Evolutionary conservation across 208 protist species (phyloP), one percentile per base, ranked within the genome.

Genomic region (Wallacemonas sp.): DNA sequence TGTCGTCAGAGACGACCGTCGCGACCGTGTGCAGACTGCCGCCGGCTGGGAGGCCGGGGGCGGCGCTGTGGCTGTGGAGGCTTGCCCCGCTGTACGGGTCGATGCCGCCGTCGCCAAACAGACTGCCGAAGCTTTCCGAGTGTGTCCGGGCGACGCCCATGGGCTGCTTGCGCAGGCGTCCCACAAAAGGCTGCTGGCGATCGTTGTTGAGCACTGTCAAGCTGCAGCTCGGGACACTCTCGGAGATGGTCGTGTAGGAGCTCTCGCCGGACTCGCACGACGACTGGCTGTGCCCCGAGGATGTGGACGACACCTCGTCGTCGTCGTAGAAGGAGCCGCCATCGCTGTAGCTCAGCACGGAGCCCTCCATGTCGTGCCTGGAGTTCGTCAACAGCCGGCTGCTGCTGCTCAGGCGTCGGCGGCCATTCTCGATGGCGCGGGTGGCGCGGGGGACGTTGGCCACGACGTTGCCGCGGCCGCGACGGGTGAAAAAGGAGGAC

Each of bases 171-270:
- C 63, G 46, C 20, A 59, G 45, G 20, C 63, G 31, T 8, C 61
- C 28, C 25, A 16, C 32, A 48, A 32, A 5, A 3, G 31, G 33
- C 42, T 41, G 62, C 52, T 74, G 38, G 28, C 36, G 50, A 36
- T 41, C 61, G 54, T 70, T 29, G 22, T 59, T 42, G 22, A 81
- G 54, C n/a, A 68, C 62, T 2, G 87, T 83, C 26, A 87, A 71
- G 52, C 88, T 91, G 63, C 82, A 91, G 65, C 82, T 91, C 16
- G 73, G 70, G n/a, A 94, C 84, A 54, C 82, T 94, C 31, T 94
- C 88, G 1, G 74, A 80, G 25, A 80, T 81, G n/a, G 69, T 50
- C 20, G 73, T 72, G 57, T 66, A 83, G 36, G 78, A 79, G 46
- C 72, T 78, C 29, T 64, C 33, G 74, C 20, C 38, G 57, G 72